Percentiles rank a stretch among this genome's conserved stretches.
phyloP scores from a whole-genome alignment of 2,329 filamentous ascomycete species.

The Epichloe aotearoae region DNA sequence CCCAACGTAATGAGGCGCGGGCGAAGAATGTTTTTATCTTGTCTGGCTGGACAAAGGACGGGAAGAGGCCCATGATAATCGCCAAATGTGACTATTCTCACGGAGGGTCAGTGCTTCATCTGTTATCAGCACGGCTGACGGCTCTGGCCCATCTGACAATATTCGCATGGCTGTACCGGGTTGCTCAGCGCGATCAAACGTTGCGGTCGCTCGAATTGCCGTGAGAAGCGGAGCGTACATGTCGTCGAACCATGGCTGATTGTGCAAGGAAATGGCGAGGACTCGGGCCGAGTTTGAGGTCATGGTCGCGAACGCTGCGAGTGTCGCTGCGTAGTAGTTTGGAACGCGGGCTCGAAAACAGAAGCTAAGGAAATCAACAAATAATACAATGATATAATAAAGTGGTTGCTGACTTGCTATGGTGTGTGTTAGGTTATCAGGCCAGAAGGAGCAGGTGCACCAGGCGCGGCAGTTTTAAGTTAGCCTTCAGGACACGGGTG shows the following conservation, averaged over 20 bases:
- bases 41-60: too few species aligned
- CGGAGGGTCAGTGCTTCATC: conserved; percentile 6
- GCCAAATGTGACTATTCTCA: conserved; percentile 5
- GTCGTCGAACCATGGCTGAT: conserved; percentile 6
- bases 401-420: too few species aligned
- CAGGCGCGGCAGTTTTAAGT: too few species aligned
- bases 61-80: background rate
- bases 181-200: conserved; percentile 1
- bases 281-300: background rate
- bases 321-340: too few species aligned
- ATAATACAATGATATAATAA: too few species aligned
- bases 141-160: conserved; percentile 2
- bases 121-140: conserved; percentile 8
- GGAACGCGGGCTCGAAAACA: too few species aligned
- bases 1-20: conserved; percentile 13
- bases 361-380: too few species aligned
- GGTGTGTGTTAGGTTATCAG: too few species aligned
- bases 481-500: too few species aligned
- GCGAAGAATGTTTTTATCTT: conserved; percentile 8
- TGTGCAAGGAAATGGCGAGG: conserved; percentile 5
- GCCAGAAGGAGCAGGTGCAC: too few species aligned
- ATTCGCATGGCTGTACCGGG: conserved; percentile 1
- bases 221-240: conserved; percentile 5
- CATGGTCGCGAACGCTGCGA: background rate
- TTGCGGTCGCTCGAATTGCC: conserved; percentile 1